These are phyloP conservation scores for Phytophthora crassamura DNA, from an alignment of 352 stramenopile genomes.

Conservation along the genomic window DNA sequence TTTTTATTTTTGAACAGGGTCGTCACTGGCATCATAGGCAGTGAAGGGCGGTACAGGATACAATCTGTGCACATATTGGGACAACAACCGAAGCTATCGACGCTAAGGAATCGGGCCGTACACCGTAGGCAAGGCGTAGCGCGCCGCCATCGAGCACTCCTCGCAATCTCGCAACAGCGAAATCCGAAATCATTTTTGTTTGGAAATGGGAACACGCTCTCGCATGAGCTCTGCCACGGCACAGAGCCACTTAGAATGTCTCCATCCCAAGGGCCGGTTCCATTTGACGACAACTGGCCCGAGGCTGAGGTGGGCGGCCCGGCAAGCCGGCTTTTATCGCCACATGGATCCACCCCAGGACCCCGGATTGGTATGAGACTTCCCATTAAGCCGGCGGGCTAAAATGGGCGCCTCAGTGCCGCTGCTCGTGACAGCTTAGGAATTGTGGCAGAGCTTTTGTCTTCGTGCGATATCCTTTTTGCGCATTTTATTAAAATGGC, in stretches of 20 bases:
- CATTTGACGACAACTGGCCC: background rate
- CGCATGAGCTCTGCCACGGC: too few species aligned
- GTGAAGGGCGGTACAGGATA: background rate
- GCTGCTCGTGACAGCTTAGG: background rate
- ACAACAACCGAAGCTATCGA: too few species aligned
- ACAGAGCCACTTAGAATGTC: background rate
- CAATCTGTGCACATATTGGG: too few species aligned
- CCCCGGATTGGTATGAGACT: slow-evolving; percentile 1
- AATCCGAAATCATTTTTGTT: too few species aligned
- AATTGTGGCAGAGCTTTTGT: too few species aligned
- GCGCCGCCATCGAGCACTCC: too few species aligned
- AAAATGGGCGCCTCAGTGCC: background rate
- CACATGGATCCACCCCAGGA: background rate
- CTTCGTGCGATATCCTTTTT: too few species aligned
- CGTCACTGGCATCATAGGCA: background rate
- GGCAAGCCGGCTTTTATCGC: slow-evolving; percentile 2
- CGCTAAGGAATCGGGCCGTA: too few species aligned
- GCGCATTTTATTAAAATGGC: too few species aligned
- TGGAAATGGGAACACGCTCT: too few species aligned
- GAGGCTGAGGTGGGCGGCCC: background rate
- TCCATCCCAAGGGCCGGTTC: background rate
- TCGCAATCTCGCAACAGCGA: too few species aligned
- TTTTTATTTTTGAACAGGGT: background rate
- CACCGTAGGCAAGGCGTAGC: too few species aligned
- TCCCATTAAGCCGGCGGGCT: background rate